These are phyloP conservation scores for Blastobotrys persicus DNA, from an alignment of 1,139 yeast species.

Conservation along the genomic window DNA sequence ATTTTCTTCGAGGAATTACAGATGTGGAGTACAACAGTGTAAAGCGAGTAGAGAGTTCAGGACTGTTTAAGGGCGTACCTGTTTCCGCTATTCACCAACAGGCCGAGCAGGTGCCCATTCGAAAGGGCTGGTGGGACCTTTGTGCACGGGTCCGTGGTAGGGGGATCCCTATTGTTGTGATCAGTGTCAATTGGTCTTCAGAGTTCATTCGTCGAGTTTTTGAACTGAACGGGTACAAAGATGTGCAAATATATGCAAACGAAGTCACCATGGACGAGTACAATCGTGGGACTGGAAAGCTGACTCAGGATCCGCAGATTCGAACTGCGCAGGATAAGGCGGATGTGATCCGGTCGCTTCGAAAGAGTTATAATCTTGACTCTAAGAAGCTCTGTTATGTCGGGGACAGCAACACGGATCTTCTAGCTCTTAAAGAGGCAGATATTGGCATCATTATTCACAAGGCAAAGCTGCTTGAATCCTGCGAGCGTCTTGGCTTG, in stretches of 20 bases:
- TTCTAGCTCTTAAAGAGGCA: conserved; percentile 51
- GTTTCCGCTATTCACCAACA: conserved; percentile 37
- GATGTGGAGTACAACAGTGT: conserved; percentile 54
- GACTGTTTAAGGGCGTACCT: conserved; percentile 48
- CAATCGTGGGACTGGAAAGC: conserved; percentile 41
- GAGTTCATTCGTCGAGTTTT: conserved; percentile 48
- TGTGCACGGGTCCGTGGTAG: conserved; percentile 33
- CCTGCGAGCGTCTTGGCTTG: conserved; percentile 19
- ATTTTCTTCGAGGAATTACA: conserved; percentile 47
- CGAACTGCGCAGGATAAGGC: conserved; percentile 61
- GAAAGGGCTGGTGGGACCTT: conserved; percentile 47
- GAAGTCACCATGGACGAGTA: conserved; percentile 47
- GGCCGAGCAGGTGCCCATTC: conserved; percentile 42
- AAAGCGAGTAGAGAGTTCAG: conserved; percentile 42
- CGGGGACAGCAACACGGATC: conserved; percentile 69
- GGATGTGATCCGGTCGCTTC: conserved; percentile 32
- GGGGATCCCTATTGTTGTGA: conserved; percentile 44
- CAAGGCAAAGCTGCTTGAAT: conserved; percentile 19
- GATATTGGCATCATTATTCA: conserved; percentile 50
- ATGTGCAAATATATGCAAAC: conserved; percentile 38
- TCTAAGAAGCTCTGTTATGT: conserved; percentile 43
- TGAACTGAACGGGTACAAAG: conserved; percentile 35
- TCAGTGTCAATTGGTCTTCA: conserved; percentile 69
- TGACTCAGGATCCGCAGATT: conserved; percentile 29
- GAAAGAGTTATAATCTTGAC: conserved; percentile 17